Conservation (phyloP, 2,329 filamentous ascomycete species). For the Pseudocercospora crystallina region DNA sequence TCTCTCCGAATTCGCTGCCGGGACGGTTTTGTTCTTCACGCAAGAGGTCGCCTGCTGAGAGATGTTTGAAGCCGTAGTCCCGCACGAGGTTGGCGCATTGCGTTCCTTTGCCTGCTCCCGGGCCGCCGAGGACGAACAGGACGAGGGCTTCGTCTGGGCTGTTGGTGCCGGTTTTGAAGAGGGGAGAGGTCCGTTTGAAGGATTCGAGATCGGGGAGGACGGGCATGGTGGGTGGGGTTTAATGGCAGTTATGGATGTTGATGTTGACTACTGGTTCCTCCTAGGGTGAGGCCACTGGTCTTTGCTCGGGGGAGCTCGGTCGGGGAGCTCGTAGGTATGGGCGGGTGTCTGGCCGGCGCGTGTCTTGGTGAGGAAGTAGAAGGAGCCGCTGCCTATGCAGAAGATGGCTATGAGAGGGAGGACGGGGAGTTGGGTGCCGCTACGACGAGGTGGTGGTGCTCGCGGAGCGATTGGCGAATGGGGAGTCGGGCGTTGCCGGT, state of each 20-base stretch:
- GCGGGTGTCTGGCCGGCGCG: constrained; percentile 34
- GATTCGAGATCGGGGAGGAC: constrained; percentile 58
- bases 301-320: constrained; percentile 29
- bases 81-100: constrained; percentile 86
- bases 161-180: constrained; percentile 62
- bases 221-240: constrained; percentile 50
- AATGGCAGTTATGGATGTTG: constrained; percentile 33
- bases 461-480: constrained; percentile 11
- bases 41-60: constrained; percentile 89
- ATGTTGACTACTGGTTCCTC: constrained; percentile 23
- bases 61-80: constrained; percentile 87
- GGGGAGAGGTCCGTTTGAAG: constrained; percentile 66
- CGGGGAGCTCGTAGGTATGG: constrained; percentile 29
- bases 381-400: constrained; percentile 45
- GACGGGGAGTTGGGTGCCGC: constrained; percentile 41
- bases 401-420: constrained; percentile 50
- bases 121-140: constrained; percentile 92
- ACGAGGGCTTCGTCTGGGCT: constrained; percentile 70
- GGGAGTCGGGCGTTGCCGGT: too few relatives aligned
- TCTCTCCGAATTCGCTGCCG: constrained; percentile 82
- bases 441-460: constrained; percentile 12
- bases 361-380: constrained; percentile 49
- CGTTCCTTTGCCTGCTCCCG: constrained; percentile 93
- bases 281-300: constrained; percentile 25
- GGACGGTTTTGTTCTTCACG: constrained; percentile 88